Percentiles rank a stretch among this genome's conserved stretches.
These are phyloP conservation scores for Daldinia caldariorum DNA, from an alignment of 495 filamentous ascomycete species.

Conservation along the genomic window DNA sequence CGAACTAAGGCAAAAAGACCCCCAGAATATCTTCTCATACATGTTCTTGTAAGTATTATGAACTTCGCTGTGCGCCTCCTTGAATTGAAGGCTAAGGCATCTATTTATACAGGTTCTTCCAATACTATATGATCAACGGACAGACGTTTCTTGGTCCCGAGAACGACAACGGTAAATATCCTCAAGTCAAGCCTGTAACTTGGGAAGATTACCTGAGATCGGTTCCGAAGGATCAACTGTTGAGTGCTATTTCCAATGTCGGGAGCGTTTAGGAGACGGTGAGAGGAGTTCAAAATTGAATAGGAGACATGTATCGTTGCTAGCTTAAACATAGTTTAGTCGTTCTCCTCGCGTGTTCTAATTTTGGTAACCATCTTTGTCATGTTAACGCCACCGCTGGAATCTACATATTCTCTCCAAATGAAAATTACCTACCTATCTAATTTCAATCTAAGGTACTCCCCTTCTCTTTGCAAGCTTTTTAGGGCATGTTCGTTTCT, in stretches of 20 bases:
- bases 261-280: neutral
- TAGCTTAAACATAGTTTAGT: too few relatives aligned
- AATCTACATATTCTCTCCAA: too few relatives aligned
- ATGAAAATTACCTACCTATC: too few relatives aligned
- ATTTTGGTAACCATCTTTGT: too few relatives aligned
- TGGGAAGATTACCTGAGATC: conserved; percentile 39
- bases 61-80: neutral
- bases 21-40: conserved; percentile 40
- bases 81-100: conserved; percentile 10
- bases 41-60: conserved; percentile 37
- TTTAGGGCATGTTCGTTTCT: too few relatives aligned
- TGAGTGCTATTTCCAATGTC: neutral
- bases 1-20: conserved; percentile 34
- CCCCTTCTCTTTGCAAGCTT: too few relatives aligned
- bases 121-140: conserved; percentile 45
- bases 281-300: neutral
- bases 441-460: too few relatives aligned
- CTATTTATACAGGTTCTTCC: conserved; percentile 33
- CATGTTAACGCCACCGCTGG: too few relatives aligned
- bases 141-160: conserved; percentile 31
- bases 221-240: conserved; percentile 10
- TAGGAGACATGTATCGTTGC: too few relatives aligned
- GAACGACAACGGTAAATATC: conserved; percentile 49
- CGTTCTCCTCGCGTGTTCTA: too few relatives aligned
- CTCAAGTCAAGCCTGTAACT: conserved; percentile 46